Base-by-base conservation (phyloP, 345 rosid genomes). In the Nasturtium officinale region DNA sequence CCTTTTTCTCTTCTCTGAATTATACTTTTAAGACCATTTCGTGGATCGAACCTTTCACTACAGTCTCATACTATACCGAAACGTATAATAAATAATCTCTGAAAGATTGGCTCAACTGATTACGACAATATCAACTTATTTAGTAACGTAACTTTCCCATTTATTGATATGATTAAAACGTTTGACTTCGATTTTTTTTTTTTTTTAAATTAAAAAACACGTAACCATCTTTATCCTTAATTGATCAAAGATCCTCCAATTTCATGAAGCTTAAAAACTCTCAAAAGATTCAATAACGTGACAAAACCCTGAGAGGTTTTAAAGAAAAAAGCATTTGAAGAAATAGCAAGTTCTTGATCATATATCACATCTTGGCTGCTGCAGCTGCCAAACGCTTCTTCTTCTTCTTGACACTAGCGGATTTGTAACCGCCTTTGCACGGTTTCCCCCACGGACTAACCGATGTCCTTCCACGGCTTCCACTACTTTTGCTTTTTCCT, bases 371-470 rank as follows among this genome's bases (percentile, higher is more conserved):
- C 29, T 48, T 76, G 7, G 71, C 71, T 53, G 69, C 75, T 63
- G 37, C 51, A 15, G 58, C 76, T 1, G 79, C 79, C 43, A 77
- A 50, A 37, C 79, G 75, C 75, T 85, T 82, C 78, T 78, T 86
- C 79, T 77, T 78, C 60, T 82, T 77, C 82, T 85, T 89, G 42
- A 69, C 82, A 26, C 82, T 72, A 65, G 87, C 90, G 0, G 88
- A 81, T 69, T 87, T 87, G 72, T 89, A 89, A 37, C 98, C 90
- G 3, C 85, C 81, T 76, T 93, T 92, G 40, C 86, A 79, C 5
- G 97, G 98, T 82, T 93, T 93, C 28, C 98, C 98, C 97, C 97
- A 93, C 3, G 97, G 96, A 0, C 87, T 87, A 15, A 64, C 83
- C 0, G 98, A 92, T 40, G 83, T 80, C 62, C 86, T 78, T 43